Evolutionary conservation across 2,329 filamentous ascomycete species (phyloP).

Genomic region (Emergomyces orientalis): DNA sequence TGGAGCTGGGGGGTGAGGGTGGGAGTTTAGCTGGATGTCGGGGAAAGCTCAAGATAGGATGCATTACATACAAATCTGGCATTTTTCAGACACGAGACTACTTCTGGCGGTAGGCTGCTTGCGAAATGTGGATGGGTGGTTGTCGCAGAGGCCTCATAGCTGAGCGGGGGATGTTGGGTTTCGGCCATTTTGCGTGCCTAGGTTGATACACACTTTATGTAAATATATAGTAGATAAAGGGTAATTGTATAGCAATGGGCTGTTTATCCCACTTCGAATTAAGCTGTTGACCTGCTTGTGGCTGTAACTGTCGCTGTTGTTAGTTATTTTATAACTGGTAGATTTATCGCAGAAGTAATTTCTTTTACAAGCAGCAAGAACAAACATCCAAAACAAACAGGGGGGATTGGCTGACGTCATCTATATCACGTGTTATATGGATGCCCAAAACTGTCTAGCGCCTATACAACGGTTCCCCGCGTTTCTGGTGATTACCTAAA

Average conservation of each 20-base stretch:
- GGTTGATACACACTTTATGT: neutral
- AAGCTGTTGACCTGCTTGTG: neutral
- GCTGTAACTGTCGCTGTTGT: no score
- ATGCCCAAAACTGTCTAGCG: slow-evolving; percentile 2
- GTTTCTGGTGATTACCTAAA: slow-evolving; percentile 9
- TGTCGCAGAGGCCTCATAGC: slow-evolving; percentile 65
- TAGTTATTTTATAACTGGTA: no score
- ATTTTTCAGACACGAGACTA: slow-evolving; percentile 85
- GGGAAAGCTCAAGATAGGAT: slow-evolving; percentile 8
- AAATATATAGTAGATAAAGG: neutral
- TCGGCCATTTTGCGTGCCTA: slow-evolving; percentile 30
- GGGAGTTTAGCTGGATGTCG: slow-evolving; percentile 8
- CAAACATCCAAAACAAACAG: no score
- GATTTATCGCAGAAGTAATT: no score
- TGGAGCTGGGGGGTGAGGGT: slow-evolving; percentile 57
- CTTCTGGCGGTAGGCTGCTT: slow-evolving; percentile 66
- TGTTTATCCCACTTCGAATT: neutral
- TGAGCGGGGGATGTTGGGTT: slow-evolving; percentile 56
- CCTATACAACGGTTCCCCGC: slow-evolving; percentile 14
- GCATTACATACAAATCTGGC: slow-evolving; percentile 68
- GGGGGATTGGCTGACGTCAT: slow-evolving; percentile 4
- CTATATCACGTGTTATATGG: neutral
- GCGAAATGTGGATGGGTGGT: slow-evolving; percentile 62
- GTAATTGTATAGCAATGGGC: neutral
- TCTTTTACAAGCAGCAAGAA: no score